Base-by-base conservation (phyloP, 2,329 filamentous ascomycete species). In the Anthostomella pinea region DNA sequence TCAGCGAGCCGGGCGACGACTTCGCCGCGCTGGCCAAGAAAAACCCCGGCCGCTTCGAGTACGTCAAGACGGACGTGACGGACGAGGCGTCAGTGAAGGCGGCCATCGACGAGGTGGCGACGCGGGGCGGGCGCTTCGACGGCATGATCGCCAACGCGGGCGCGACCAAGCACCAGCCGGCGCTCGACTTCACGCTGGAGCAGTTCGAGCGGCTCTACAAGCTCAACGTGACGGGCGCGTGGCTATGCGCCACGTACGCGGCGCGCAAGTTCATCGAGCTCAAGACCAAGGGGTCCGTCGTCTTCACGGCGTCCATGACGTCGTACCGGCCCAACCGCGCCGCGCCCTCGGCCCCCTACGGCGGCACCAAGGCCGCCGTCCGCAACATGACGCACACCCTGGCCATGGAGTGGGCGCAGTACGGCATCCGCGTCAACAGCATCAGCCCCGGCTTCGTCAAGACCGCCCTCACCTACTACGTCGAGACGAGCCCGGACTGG, bases 401-500 rank as follows among this genome's bases (percentile, higher is more conserved):
- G 3, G 67, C 66, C 8, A 70, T 72, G 62, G 69, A 73, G 51
- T 71, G 69, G 64, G 62, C 65, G n/a, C 56, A 68, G 33, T 58
- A 71, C 43, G 62, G 63, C 25, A 69, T 69, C 42, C 57, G 67
- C 5, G 66, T 70, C 43, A 73, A 73, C 59, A 62, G 57, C 16
- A 59, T 74, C 27, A 70, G 66, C 0, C 69, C 69, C 0, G 69
- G 58, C 51, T 63, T 64, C 33, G 59, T 67, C 33, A 60, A 61
- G 52, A 66, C 68, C 0, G 67, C 67, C 4, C 59, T 73, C 59
- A 72, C 68, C 6, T 72, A 70, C 51, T 71, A 68, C 47, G 71
- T 78, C 5, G 64, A 68, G 39, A 65, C 65, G n/a, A 61, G 65
- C 11, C 68, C 71, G 0, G 74, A 77, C 50, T 79, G 73, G 75